Base-by-base conservation (phyloP, 2,329 filamentous ascomycete genomes). In the Metarhizium anisopliae region DNA sequence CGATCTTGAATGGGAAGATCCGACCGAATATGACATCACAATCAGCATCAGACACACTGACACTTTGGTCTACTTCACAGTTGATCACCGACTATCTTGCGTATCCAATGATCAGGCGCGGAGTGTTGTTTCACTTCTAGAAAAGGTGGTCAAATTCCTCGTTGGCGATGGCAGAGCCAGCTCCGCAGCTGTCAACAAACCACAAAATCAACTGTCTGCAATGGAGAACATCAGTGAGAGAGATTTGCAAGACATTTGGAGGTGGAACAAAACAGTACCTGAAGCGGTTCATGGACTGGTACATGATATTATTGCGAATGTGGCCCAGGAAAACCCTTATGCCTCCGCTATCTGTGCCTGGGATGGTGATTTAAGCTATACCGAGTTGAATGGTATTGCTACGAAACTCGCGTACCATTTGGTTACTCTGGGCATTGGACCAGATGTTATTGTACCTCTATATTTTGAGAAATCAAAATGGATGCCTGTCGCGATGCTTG, bases 401-500 rank as follows among this genome's bases (percentile, higher is more conserved):
- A 56, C 54, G 4, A 36, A 45, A 3, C 47, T 64, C 2, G 59
- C 59, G 18, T 43, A 43, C 3, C 50, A 55, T 13, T 52, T 64
- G 8, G 51, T 40, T 2, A 35, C 38, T 2, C 13, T 47, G 2
- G 65, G 64, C 11, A 59, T 70, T 20, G 51, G 56, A n/a, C 58
- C 59, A 1, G 67, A 62, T 25, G 53, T 47, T 0, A 36, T 66
- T 7, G 63, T 70, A 11, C 67, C 68, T 1, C 56, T 72, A n/a
- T 67, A 61, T 45, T 71, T 72, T 51, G 67, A 70, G 32, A 72
- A 72, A 57, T 71, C 68, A 2, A 61, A 59, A 43, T 72, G 65
- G 66, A 62, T 61, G 1, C 50, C 62, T 8, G 63, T 71, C 2
- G 63, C 65, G 1, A 65, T 69, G 58, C 57, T 72, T 10, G 68